Base-by-base conservation (phyloP, 495 filamentous ascomycete species). In the Choiromyces venosus region DNA sequence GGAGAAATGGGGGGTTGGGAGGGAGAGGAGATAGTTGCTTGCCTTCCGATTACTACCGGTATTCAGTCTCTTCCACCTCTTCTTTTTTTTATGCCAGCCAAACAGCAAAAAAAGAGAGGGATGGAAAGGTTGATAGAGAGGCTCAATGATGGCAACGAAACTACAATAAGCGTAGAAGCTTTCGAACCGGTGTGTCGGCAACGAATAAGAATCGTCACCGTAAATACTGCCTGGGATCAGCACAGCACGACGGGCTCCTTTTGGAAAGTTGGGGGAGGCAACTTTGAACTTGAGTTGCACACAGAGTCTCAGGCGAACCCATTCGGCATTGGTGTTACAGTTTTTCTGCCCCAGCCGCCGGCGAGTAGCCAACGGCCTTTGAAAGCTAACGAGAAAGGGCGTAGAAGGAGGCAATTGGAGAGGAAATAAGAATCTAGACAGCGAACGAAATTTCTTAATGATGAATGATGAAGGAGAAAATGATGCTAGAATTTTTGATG, bases 351-450 rank as follows among this genome's bases (percentile, higher is more conserved):
- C 52, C 52, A 52, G 46, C 52, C 25, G 52, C 16, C 4, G 52
- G 9, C 46, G 52, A 33, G 52, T 16, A 14, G 52, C 52, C 52
- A 61, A 61, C 52, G 52, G 52, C 7, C 52, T 16, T 61, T 16
- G 12, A 29, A 29, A 61, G 25, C 25, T 10, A 33, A 61, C n/a
- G 25, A 25, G n/a, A 9, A 29, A 56, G 46, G n/a, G 14, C 29
- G 46, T n/a, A 29, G 46, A 56, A 21, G 46, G 46, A 52, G 52
- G 52, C 52, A 61, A 61, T 61, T 61, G 52, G 52, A 61, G 52
- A 61, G 10, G 52, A 12, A n/a, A 61, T 33, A 33, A 33, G 25
- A 29, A 61, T 18, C 52, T 7, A 6, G 18, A 61, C 7, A 4
- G 52, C 52, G 52, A 29, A 61, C 52, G 52, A 16, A 61, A 61